Evolutionary conservation across 1,284 basidiomycete species (phyloP), one percentile per base, ranked within the genome.

Genomic region (Trametes polyzona): DNA sequence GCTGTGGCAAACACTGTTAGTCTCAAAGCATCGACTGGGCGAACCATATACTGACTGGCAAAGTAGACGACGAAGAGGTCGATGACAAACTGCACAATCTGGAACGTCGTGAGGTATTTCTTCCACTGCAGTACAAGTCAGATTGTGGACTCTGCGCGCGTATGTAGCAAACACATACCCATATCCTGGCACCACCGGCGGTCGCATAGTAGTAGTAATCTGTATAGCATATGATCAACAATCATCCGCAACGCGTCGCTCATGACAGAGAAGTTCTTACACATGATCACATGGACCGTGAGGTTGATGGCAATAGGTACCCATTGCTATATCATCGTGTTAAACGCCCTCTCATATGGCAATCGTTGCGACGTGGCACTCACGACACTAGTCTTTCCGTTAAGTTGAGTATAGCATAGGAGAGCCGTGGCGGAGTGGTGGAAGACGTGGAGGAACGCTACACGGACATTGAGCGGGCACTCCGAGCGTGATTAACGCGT

Each of bases 171-270:
- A 19, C 12, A 70, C 82, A 55, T 73, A 94, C 93, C 96, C 96
- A 98, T 76, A 98, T 93, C 77, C 83, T 93, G 70, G 90, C 90
- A 66, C 96, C 96, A 69, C 95, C 93, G 53, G 96, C 95, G 52
- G 96, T 97, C 39, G 94, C 95, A 75, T 89, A 97, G 78, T 97
- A 97, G 79, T 98, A 98, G 77, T 98, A 97, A 79, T 97, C 93
- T 95, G 66, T 14, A 61, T 40, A 32, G n/a, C 14, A 44, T 7
- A 27, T 33, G 35, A 39, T 33, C 2, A 3, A n/a, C 19, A 29
- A 16, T 27, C 29, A 23, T n/a, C 14, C 23, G 16, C n/a, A n/a
- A n/a, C n/a, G n/a, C n/a, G n/a, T n/a, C n/a, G n/a, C n/a, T n/a
- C 27, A 19, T 42, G 21, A 43, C 39, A 23, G 10, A 21, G 5